Conservation (phyloP, 768 basidiomycete species). For the Leccinum subgranulosum region DNA sequence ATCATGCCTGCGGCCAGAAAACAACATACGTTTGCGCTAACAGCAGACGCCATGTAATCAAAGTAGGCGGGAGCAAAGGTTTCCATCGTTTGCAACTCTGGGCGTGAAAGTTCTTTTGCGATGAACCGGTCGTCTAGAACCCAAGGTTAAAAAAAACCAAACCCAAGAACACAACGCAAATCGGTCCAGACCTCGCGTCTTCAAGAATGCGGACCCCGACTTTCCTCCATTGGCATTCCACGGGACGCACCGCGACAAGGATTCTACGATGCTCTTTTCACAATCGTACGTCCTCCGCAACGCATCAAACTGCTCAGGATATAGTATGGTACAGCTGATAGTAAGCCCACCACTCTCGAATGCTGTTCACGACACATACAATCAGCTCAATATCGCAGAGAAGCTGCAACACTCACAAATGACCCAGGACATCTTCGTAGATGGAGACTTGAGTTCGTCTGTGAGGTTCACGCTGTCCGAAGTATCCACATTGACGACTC, state of each 20-base stretch:
- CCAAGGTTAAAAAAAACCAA: neutral
- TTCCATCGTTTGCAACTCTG: constrained; percentile 93
- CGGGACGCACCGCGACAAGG: constrained; percentile 88
- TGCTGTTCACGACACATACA: constrained; percentile 41
- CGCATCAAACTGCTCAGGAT: constrained; percentile 96
- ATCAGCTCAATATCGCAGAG: constrained; percentile 2
- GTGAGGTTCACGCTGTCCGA: constrained; percentile 65
- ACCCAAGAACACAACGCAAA: neutral
- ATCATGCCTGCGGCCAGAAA: neutral
- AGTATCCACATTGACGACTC: constrained; percentile 81
- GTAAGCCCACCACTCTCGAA: constrained; percentile 88
- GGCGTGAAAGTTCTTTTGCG: constrained; percentile 89
- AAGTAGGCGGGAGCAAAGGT: constrained; percentile 98
- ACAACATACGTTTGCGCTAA: constrained; percentile 69
- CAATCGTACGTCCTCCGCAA: constrained; percentile 90
- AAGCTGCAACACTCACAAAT: constrained; percentile 52
- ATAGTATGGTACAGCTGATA: constrained; percentile 92
- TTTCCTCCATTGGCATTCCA: constrained; percentile 97
- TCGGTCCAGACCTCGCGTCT: constrained; percentile 71
- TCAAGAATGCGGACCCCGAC: constrained; percentile 94
- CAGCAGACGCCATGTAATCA: constrained; percentile 95
- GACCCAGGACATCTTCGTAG: constrained; percentile 78
- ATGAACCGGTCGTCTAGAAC: constrained; percentile 93
- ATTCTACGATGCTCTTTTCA: constrained; percentile 92
- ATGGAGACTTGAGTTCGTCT: constrained; percentile 71